Evolutionary conservation across 345 rosid species (phyloP).

Genomic region (Eucalyptus caleyi): DNA sequence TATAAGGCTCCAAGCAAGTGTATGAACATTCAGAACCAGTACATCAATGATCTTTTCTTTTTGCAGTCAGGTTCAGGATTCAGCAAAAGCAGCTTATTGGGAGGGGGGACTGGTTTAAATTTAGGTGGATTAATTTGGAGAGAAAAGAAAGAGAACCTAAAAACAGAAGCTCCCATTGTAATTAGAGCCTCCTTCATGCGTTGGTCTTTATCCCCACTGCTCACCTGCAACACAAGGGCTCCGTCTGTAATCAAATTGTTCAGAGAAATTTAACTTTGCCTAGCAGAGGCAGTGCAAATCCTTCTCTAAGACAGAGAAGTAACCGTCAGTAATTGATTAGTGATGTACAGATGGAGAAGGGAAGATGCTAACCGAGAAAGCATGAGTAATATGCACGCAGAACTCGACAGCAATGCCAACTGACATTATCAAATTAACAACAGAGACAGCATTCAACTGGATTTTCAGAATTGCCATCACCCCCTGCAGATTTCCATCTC

Average conservation of each 20-base stretch:
- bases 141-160: slow-evolving; percentile 42
- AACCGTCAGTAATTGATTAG: background rate
- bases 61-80: background rate
- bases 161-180: slow-evolving; percentile 98
- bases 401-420: slow-evolving; percentile 97
- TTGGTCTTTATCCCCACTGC: slow-evolving; percentile 60
- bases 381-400: slow-evolving; percentile 89
- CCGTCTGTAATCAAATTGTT: background rate
- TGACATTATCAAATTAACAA: slow-evolving; percentile 92
- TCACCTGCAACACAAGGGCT: slow-evolving; percentile 35
- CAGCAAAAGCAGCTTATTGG: background rate
- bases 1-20: background rate
- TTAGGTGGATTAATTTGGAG: background rate
- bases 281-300: background rate
- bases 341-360: background rate
- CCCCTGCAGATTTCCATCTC: slow-evolving; percentile 51
- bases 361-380: slow-evolving; percentile 59
- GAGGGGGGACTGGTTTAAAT: background rate
- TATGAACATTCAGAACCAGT: background rate
- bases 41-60: background rate
- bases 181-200: slow-evolving; percentile 73
- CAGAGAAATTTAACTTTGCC: background rate
- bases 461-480: slow-evolving; percentile 82
- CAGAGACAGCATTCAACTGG: slow-evolving; percentile 93
- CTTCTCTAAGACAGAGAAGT: background rate